Percentiles rank a stretch among this genome's conserved stretches.
Conservation (phyloP, 768 basidiomycete genomes). For the Sutorius australiensis region DNA sequence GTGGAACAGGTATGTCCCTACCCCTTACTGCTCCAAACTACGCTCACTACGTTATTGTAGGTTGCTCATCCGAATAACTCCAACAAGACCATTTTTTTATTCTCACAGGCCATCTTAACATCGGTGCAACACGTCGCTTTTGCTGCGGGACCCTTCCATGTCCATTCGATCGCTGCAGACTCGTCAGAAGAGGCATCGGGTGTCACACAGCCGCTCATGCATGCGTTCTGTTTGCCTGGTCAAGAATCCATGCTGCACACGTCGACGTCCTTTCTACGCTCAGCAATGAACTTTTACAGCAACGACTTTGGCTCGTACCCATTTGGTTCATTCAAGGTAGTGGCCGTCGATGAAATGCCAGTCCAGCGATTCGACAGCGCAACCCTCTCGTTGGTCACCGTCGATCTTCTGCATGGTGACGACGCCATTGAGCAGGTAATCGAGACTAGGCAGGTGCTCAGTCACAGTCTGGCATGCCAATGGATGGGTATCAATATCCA, state of each 20-base stretch:
- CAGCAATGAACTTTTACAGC: conserved; percentile 89
- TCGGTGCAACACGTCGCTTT: conserved; percentile 97
- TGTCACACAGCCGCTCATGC: conserved; percentile 69
- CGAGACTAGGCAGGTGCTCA: conserved; percentile 81
- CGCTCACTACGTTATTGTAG: conserved; percentile 36
- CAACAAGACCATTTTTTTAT: conserved; percentile 92
- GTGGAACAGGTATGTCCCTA: conserved; percentile 73
- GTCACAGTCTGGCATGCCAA: conserved; percentile 89
- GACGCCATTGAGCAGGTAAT: conserved; percentile 91
- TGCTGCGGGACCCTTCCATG: conserved; percentile 91
- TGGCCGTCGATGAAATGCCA: conserved; percentile 89
- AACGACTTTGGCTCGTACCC: conserved; percentile 95
- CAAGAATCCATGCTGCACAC: conserved; percentile 67
- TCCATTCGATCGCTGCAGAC: conserved; percentile 65
- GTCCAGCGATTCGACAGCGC: conserved; percentile 81
- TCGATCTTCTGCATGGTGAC: conserved; percentile 82
- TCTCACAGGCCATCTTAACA: conserved; percentile 79
- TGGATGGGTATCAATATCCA: conserved; percentile 98
- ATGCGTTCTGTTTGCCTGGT: conserved; percentile 92
- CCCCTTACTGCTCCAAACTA: conserved; percentile 4
- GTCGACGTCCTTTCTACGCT: conserved; percentile 73
- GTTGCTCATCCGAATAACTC: conserved; percentile 92
- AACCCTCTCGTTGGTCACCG: conserved; percentile 72
- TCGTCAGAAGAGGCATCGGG: conserved; percentile 58
- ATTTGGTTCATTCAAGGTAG: conserved; percentile 89